Evolutionary conservation across 371 early-diverging fungal species (phyloP).

Genomic region (Blakeslea trispora): DNA sequence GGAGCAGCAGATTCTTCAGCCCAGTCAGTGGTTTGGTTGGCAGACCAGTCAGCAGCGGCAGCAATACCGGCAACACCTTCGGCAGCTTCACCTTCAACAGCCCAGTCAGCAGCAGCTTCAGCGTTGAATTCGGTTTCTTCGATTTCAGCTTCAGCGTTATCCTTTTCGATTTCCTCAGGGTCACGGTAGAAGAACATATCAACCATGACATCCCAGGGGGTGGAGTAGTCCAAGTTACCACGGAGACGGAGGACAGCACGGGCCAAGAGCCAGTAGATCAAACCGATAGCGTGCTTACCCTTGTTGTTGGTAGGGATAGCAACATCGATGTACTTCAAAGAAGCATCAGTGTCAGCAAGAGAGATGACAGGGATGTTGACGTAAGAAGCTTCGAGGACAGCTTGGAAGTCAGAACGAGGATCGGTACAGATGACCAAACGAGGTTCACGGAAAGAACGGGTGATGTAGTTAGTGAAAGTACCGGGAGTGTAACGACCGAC

Average conservation of each 20-base stretch:
- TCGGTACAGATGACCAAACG: slow-evolving; percentile 98
- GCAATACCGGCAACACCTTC: slow-evolving; percentile 44
- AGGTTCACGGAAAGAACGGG: slow-evolving; percentile 98
- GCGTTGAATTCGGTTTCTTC: slow-evolving; percentile 30
- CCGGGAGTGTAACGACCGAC: slow-evolving; percentile 99
- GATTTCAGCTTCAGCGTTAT: slow-evolving; percentile 30
- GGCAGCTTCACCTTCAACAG: slow-evolving; percentile 36
- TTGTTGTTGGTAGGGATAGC: slow-evolving; percentile 99
- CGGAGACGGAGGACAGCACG: slow-evolving; percentile 98
- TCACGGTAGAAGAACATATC: slow-evolving; percentile 98
- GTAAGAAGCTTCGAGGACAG: slow-evolving; percentile 97
- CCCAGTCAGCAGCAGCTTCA: slow-evolving; percentile 34
- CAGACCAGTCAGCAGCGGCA: slow-evolving; percentile 41
- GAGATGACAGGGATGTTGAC: slow-evolving; percentile 99
- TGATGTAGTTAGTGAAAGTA: slow-evolving; percentile 99
- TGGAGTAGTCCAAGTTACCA: slow-evolving; percentile 83
- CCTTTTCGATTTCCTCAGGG: slow-evolving; percentile 93
- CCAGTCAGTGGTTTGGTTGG: slow-evolving; percentile 32
- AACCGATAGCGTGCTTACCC: slow-evolving; percentile 97
- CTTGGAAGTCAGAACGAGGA: slow-evolving; percentile 98
- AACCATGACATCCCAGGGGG: slow-evolving; percentile 94
- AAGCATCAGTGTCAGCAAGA: slow-evolving; percentile 97
- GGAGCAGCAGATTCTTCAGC: slow-evolving; percentile 38
- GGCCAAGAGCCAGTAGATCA: slow-evolving; percentile 96
- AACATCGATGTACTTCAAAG: slow-evolving; percentile 94